Base-by-base conservation (phyloP, 75 land plant species). In the Chamaecyparis obtusa region DNA sequence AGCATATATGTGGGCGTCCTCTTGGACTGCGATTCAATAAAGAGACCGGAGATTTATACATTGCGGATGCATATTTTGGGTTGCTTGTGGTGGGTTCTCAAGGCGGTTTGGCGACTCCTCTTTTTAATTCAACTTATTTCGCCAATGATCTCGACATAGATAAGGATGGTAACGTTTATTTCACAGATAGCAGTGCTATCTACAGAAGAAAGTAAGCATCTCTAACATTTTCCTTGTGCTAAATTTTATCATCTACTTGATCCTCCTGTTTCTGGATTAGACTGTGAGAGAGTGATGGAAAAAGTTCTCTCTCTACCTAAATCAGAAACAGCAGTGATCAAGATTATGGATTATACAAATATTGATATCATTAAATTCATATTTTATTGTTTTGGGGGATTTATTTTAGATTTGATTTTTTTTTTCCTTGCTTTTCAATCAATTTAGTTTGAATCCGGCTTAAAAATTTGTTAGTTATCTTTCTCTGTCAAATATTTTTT, bases 11-110 rank as follows among this genome's bases (percentile, higher is more conserved):
- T 80, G 96, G 96, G 37, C 86, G 96, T 17, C 96, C 96, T 35
- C 85, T 95, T 75, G 96, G 96, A 5, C 87, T 95, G 86, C 85
- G 89, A 64, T 94, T 94, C 83, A 51, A 92, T 21, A 88, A 90
- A 87, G 92, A 51, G 11, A 90, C 87, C 1, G 94, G 91, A 21
- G 86, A 94, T 35, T 89, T 95, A 30, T 95, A 90, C 83, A 91
- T 95, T 76, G 94, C 95, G 3, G 95, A 96, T 89, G 98, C 98
- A 0, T 95, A 94, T 86, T 90, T 92, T 19, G 98, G 98, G 7
- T 86, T 96, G 1, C 51, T 94, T 14, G 44, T 84, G 14, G 93
- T 96, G 9, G 93, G 93, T 0, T 90, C 94, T 2, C 51, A 89
- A 9, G 98, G 95, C 2, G 93, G 95, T 0, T 24, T 87, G 39